A percentile compares a stretch with the other conserved stretches of the same genome.
Conservation (phyloP, 2,329 filamentous ascomycete species). For the Xylariales sp. region DNA sequence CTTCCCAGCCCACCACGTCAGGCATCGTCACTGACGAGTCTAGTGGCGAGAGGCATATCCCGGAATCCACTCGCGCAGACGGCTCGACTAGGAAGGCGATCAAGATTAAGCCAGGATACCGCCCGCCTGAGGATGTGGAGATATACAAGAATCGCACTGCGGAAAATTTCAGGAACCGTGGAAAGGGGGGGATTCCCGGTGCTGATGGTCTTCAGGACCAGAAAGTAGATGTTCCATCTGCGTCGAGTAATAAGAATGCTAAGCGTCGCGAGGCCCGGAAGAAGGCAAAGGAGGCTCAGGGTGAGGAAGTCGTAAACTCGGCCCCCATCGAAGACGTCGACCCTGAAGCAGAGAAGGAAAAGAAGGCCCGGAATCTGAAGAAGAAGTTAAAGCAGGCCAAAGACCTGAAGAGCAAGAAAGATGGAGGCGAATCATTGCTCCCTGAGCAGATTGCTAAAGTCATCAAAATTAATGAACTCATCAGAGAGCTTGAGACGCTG, state of each 20-base stretch:
- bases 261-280: constrained; percentile 61
- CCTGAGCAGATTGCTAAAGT: constrained; percentile 97
- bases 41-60: constrained; percentile 83
- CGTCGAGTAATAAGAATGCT: constrained; percentile 76
- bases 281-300: constrained; percentile 55
- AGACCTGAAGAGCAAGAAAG: constrained; percentile 87
- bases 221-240: constrained; percentile 35
- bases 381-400: constrained; percentile 95
- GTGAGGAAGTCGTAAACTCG: too few relatives aligned
- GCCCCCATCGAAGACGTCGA: constrained; percentile 54
- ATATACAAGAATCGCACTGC: constrained; percentile 92
- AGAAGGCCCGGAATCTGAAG: constrained; percentile 84
- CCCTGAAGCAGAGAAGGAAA: constrained; percentile 76
- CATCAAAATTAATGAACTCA: constrained; percentile 91
- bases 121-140: constrained; percentile 91
- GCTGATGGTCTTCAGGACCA: constrained; percentile 56
- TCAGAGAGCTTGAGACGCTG: constrained; percentile 79
- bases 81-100: constrained; percentile 93
- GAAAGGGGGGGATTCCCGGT: constrained; percentile 68
- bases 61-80: constrained; percentile 79
- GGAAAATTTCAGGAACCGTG: constrained; percentile 76
- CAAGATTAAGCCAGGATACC: constrained; percentile 87
- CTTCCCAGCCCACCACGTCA: constrained; percentile 51
- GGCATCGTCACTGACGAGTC: constrained; percentile 73
- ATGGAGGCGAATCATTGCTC: constrained; percentile 74